Evolutionary conservation across 1,284 basidiomycete species (phyloP).

Genomic region (Trametes versicolor): DNA sequence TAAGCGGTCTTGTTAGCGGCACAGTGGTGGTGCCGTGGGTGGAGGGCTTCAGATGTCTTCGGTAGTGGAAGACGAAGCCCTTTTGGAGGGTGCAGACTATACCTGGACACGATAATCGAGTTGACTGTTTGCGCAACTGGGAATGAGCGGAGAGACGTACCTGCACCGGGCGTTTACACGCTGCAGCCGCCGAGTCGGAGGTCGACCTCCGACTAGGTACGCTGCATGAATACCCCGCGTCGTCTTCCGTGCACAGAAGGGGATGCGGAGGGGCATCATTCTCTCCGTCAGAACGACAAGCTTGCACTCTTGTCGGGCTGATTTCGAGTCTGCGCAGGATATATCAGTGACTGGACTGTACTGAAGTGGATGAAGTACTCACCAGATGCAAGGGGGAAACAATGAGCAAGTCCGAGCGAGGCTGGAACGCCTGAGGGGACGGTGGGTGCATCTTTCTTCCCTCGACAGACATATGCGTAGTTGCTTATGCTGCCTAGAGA

Average conservation of each 20-base stretch:
- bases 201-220: background rate
- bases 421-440: background rate
- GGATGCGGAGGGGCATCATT: constrained; percentile 5
- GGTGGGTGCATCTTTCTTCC: background rate
- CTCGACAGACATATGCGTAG: constrained; percentile 1
- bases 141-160: background rate
- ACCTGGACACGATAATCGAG: background rate
- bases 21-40: background rate
- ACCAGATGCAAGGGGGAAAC: constrained; percentile 3
- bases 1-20: background rate
- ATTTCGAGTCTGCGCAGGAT: background rate
- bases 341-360: background rate
- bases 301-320: constrained; percentile 7
- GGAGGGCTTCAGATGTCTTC: too few relatives aligned
- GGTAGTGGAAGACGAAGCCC: background rate
- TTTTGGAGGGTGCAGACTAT: background rate
- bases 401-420: background rate
- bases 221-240: background rate
- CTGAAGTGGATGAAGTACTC: background rate
- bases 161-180: background rate
- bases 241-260: constrained; percentile 13
- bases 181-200: too few relatives aligned
- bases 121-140: background rate
- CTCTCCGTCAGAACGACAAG: background rate
- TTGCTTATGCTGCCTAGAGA: background rate